Conservation (phyloP, 1,284 basidiomycete genomes). For the Hymenochaete sp. region DNA sequence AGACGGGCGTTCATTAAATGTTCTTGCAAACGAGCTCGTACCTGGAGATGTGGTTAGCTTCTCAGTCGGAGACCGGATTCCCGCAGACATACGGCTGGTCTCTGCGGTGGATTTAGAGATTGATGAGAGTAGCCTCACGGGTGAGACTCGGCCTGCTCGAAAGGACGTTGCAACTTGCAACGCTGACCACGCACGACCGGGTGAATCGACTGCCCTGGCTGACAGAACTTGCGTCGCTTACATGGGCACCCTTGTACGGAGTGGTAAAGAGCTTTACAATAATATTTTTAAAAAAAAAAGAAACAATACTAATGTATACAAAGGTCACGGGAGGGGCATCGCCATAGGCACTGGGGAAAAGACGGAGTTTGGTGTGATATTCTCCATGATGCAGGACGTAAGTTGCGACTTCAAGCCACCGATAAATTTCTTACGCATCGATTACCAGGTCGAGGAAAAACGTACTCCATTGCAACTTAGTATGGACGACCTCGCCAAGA, state of each 20-base stretch:
- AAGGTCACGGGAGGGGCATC: slow-evolving; percentile 78
- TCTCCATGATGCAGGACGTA: slow-evolving; percentile 97
- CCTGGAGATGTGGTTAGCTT: slow-evolving; percentile 92
- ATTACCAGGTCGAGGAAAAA: slow-evolving; percentile 76
- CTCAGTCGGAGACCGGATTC: slow-evolving; percentile 87
- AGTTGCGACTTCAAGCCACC: slow-evolving; percentile 23
- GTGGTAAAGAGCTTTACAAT: slow-evolving; percentile 41
- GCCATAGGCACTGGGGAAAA: slow-evolving; percentile 85
- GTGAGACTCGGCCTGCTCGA: slow-evolving; percentile 78
- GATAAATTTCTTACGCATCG: background rate
- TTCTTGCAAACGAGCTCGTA: slow-evolving; percentile 90
- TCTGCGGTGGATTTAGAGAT: slow-evolving; percentile 80
- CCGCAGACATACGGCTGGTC: slow-evolving; percentile 84
- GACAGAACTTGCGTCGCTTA: slow-evolving; percentile 88
- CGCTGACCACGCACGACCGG: slow-evolving; percentile 22
- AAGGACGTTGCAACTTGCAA: slow-evolving; percentile 58
- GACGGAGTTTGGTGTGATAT: slow-evolving; percentile 95
- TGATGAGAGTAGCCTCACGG: slow-evolving; percentile 92
- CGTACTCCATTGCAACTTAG: slow-evolving; percentile 88
- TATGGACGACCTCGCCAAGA: slow-evolving; percentile 96
- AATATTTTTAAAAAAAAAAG: no score
- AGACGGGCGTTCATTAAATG: slow-evolving; percentile 64
- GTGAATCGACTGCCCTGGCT: slow-evolving; percentile 64
- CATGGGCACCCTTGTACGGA: slow-evolving; percentile 96
- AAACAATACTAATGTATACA: no score